Conservation (phyloP, 768 basidiomycete species). For the Hirschioporus abietinus region DNA sequence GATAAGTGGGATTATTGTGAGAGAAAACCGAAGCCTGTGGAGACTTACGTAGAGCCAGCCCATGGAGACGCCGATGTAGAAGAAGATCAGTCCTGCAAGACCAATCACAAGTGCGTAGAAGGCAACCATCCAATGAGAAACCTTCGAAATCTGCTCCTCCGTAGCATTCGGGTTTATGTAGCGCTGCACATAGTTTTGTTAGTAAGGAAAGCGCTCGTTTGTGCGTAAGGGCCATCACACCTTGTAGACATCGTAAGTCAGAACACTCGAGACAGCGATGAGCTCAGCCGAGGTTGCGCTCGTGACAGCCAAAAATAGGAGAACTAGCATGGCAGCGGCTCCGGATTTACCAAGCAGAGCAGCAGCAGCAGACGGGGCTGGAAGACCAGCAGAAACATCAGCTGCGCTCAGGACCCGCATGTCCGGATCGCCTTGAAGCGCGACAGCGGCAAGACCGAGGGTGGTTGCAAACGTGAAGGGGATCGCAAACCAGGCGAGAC, state of each 20-base stretch:
- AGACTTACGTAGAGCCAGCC: slow-evolving; percentile 83
- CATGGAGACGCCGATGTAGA: slow-evolving; percentile 87
- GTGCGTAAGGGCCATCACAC: slow-evolving; percentile 24
- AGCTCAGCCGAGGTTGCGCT: slow-evolving; percentile 85
- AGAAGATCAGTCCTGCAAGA: slow-evolving; percentile 80
- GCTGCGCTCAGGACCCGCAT: slow-evolving; percentile 38
- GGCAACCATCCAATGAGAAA: slow-evolving; percentile 40
- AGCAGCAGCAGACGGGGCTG: slow-evolving; percentile 77
- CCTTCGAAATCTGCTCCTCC: slow-evolving; percentile 60
- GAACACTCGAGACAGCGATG: slow-evolving; percentile 79
- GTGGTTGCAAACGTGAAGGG: slow-evolving; percentile 85
- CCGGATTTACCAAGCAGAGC: slow-evolving; percentile 79
- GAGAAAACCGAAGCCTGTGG: background rate
- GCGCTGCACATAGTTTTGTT: slow-evolving; percentile 29
- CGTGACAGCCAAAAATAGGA: slow-evolving; percentile 85
- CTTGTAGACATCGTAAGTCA: slow-evolving; percentile 87
- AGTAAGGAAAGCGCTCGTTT: slow-evolving; percentile 1
- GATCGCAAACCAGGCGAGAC: slow-evolving; percentile 88
- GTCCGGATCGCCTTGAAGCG: slow-evolving; percentile 52
- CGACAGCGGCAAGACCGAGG: slow-evolving; percentile 83
- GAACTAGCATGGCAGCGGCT: slow-evolving; percentile 69
- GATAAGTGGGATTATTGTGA: no score
- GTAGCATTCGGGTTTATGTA: slow-evolving; percentile 83
- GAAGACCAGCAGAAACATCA: slow-evolving; percentile 86
- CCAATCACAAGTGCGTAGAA: slow-evolving; percentile 75